These are phyloP conservation scores for Trichoderma cornu-damae DNA, from an alignment of 2,329 filamentous ascomycete genomes.

Conservation along the genomic window DNA sequence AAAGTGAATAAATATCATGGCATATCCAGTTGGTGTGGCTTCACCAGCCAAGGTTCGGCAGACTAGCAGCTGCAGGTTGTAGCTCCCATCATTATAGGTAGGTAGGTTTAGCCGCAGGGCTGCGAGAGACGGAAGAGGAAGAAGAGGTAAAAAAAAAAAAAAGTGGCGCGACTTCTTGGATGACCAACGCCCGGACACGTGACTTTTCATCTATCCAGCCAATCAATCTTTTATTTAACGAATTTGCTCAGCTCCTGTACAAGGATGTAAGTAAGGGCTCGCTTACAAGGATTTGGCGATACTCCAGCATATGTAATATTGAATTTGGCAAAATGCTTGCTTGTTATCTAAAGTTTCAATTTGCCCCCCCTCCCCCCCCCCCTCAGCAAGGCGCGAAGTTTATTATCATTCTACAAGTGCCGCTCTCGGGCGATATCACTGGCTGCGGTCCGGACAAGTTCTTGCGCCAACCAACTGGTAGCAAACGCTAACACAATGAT, in stretches of 20 bases:
- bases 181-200: conserved; percentile 18
- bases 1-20: background rate
- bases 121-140: background rate
- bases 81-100: conserved; percentile 15
- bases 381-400: background rate
- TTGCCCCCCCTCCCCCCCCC: background rate
- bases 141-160: background rate
- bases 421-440: background rate
- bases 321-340: too few relatives aligned
- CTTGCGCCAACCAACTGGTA: background rate
- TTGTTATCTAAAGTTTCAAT: too few relatives aligned
- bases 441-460: background rate
- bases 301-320: too few relatives aligned
- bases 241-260: too few relatives aligned
- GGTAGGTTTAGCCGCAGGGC: background rate
- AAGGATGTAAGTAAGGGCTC: too few relatives aligned
- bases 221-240: too few relatives aligned
- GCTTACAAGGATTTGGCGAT: background rate
- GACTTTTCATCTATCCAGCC: background rate
- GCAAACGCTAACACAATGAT: conserved; percentile 1
- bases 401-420: background rate
- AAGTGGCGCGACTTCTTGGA: background rate
- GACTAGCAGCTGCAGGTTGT: background rate
- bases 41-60: background rate
- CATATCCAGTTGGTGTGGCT: background rate